Conservation (phyloP, 192 early-diverging fungal genomes). For the Entomortierella chlamydospora region DNA sequence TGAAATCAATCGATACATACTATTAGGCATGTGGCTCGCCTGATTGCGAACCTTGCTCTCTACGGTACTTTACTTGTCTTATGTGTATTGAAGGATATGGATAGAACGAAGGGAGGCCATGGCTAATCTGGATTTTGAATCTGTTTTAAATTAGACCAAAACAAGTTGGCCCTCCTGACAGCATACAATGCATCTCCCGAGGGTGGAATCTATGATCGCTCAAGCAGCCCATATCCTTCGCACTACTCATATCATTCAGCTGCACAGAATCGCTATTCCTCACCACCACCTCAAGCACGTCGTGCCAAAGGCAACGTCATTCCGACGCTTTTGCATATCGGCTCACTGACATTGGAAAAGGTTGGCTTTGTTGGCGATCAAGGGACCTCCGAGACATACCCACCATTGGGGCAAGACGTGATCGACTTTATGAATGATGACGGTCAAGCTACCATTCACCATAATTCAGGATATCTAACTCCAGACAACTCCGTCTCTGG, state of each 20-base stretch:
- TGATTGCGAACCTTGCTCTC: constrained; percentile 64
- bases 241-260: neutral
- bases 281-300: constrained; percentile 24
- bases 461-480: constrained; percentile 8
- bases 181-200: constrained; percentile 9
- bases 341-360: constrained; percentile 30
- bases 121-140: too few relatives aligned
- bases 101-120: too few relatives aligned
- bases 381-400: neutral
- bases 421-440: constrained; percentile 53
- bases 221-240: neutral
- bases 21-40: constrained; percentile 62
- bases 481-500: constrained; percentile 27
- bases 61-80: constrained; percentile 58
- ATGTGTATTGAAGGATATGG: neutral
- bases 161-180: constrained; percentile 44
- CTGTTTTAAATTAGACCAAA: constrained; percentile 32
- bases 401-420: constrained; percentile 15
- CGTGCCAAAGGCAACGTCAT: constrained; percentile 48
- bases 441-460: neutral
- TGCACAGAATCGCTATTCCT: constrained; percentile 21
- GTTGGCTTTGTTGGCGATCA: neutral
- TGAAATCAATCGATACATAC: too few relatives aligned
- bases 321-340: constrained; percentile 35
- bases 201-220: neutral